phyloP scores from a whole-genome alignment of 495 filamentous ascomycete genomes.

The Xanthoparmelia taractica region DNA sequence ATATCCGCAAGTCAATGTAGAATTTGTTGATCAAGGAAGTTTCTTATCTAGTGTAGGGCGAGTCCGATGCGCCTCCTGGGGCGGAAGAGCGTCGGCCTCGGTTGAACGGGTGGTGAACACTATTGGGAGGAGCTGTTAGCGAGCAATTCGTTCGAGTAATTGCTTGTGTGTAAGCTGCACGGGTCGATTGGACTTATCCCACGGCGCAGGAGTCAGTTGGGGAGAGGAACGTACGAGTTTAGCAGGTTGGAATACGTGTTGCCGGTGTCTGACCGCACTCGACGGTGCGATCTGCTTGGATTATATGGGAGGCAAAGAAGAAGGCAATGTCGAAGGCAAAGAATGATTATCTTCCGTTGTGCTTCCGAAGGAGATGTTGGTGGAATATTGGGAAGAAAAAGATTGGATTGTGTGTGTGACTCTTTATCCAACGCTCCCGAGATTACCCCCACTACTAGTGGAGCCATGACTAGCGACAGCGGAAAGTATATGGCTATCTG shows the following conservation, averaged over 20 bases:
- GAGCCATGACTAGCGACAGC: neutral
- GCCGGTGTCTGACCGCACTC: constrained; percentile 54
- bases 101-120: constrained; percentile 95
- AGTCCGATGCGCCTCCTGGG: constrained; percentile 80
- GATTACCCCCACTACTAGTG: constrained; percentile 2
- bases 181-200: neutral
- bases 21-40: constrained; percentile 12
- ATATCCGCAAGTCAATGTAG: constrained; percentile 44
- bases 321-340: too few relatives aligned
- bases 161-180: neutral
- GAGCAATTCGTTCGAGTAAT: neutral
- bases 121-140: constrained; percentile 29
- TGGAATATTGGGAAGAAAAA: neutral
- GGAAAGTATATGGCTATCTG: neutral
- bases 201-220: neutral
- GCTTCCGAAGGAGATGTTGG: neutral
- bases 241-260: constrained; percentile 89
- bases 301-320: neutral
- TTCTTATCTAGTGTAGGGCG: constrained; percentile 39
- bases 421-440: neutral
- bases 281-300: constrained; percentile 21
- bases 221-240: constrained; percentile 61
- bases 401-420: constrained; percentile 5
- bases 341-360: constrained; percentile 3
- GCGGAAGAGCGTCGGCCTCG: constrained; percentile 89